Percentiles rank a stretch among this genome's conserved stretches.
Conservation (phyloP, 768 basidiomycete genomes). For the Rhodotorula paludigena region DNA sequence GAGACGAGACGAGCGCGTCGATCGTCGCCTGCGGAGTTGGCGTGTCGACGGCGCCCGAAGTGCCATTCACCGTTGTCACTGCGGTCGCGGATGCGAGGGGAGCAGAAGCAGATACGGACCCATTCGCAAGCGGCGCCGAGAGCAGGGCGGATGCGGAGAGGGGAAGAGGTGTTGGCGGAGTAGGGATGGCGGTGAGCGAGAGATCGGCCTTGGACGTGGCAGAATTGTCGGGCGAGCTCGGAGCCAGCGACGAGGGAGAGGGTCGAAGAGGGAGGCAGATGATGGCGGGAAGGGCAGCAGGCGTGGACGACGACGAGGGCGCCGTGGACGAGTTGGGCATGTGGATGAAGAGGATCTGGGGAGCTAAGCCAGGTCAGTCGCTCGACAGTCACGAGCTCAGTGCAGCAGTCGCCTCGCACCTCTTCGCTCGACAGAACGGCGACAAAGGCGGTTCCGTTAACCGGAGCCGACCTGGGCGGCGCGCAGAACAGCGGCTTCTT, state of each 20-base stretch:
- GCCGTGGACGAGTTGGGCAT: slow-evolving; percentile 11
- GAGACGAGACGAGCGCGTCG: slow-evolving; percentile 22
- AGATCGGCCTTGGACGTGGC: neutral
- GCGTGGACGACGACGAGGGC: neutral
- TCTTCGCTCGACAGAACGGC: slow-evolving; percentile 23
- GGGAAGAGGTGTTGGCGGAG: slow-evolving; percentile 6
- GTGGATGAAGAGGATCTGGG: neutral
- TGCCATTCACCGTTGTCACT: neutral
- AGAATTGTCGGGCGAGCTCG: neutral
- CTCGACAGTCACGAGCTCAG: neutral
- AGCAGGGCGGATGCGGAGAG: neutral
- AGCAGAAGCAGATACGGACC: no score
- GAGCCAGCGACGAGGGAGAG: neutral
- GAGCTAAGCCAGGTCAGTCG: neutral
- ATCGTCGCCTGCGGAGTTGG: slow-evolving; percentile 2
- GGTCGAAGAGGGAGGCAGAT: slow-evolving; percentile 13
- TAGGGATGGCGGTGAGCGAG: slow-evolving; percentile 19
- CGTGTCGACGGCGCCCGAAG: neutral
- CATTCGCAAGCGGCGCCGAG: no score
- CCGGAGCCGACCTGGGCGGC: slow-evolving; percentile 18
- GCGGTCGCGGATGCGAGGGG: no score
- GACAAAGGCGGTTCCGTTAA: slow-evolving; percentile 29
- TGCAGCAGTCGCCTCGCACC: neutral
- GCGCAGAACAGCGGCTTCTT: slow-evolving; percentile 33
- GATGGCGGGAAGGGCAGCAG: slow-evolving; percentile 13